Conservation (phyloP, 148 eudicot species). For the Arbutus unedo region DNA sequence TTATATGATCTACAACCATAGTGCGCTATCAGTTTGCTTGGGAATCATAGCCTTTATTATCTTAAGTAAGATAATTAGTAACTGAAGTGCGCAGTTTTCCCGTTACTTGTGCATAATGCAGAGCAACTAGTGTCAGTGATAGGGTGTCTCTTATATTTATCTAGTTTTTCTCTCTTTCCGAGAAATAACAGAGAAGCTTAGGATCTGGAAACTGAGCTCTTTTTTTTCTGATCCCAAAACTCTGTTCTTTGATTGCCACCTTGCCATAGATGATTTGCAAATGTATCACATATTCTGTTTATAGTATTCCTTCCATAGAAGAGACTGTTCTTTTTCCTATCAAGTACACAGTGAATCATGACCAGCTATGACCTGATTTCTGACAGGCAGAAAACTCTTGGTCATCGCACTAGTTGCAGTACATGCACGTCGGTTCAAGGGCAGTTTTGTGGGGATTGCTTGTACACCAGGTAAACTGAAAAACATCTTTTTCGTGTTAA, state of each 20-base stretch:
- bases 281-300: slow-evolving; percentile 2
- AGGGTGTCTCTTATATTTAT: not conserved
- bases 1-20: not conserved
- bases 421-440: slow-evolving; percentile 48
- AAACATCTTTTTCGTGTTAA: not conserved
- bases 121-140: not conserved
- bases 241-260: not conserved
- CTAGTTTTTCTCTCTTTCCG: not conserved
- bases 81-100: not conserved
- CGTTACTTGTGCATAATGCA: too few relatives aligned
- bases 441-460: slow-evolving; percentile 79
- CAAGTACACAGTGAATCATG: not conserved
- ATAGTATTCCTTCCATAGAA: not conserved
- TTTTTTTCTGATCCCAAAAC: not conserved
- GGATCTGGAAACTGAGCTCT: not conserved
- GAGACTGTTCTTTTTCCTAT: not conserved
- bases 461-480: slow-evolving; percentile 54
- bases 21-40: not conserved
- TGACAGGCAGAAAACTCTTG: slow-evolving; percentile 66
- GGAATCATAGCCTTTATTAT: not conserved
- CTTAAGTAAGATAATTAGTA: not conserved
- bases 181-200: not conserved
- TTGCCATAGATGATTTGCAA: slow-evolving; percentile 1
- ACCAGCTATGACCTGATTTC: not conserved
- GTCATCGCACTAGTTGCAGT: slow-evolving; percentile 59